phyloP scores from a whole-genome alignment of 2,329 filamentous ascomycete genomes.

The Paraconiothyrium sp. region DNA sequence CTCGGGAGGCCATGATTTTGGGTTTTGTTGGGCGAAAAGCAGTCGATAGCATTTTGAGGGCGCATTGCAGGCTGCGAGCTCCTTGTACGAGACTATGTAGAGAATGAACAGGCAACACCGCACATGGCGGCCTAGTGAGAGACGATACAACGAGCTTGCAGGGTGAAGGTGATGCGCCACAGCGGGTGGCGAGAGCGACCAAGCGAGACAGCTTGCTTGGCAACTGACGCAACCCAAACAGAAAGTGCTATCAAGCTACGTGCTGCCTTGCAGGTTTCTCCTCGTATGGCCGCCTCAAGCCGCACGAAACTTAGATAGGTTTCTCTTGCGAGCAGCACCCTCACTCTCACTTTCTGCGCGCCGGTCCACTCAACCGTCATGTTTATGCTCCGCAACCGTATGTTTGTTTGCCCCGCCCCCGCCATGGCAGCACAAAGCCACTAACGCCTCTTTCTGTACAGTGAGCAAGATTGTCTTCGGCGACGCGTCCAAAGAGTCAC shows the following conservation, averaged over 20 bases:
- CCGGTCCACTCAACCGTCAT: conserved; percentile 33
- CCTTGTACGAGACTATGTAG: conserved; percentile 29
- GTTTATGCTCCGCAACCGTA: conserved; percentile 54
- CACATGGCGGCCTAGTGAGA: background rate
- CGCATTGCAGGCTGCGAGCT: conserved; percentile 17
- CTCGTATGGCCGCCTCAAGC: conserved; percentile 26
- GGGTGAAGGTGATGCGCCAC: conserved; percentile 6
- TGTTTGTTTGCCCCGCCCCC: conserved; percentile 37
- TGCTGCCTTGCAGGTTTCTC: conserved; percentile 30
- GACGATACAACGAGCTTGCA: background rate
- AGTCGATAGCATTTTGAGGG: conserved; percentile 26
- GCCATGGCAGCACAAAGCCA: conserved; percentile 33
- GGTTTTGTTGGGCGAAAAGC: conserved; percentile 24
- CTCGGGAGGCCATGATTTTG: background rate
- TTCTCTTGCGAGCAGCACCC: conserved; percentile 24
- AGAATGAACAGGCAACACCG: conserved; percentile 20
- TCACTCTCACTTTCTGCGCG: conserved; percentile 17
- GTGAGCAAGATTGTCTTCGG: conserved; percentile 93
- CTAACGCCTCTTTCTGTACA: conserved; percentile 52
- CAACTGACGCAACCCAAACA: conserved; percentile 21
- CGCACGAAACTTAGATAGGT: conserved; percentile 30
- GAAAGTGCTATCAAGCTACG: conserved; percentile 23
- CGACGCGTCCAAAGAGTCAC: conserved; percentile 86
- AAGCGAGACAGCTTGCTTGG: conserved; percentile 19
- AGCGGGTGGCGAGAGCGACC: conserved; percentile 13